Evolutionary conservation across 176 grass and related monocot species (phyloP).

Genomic region (Rhipidocladum racemiflorum): DNA sequence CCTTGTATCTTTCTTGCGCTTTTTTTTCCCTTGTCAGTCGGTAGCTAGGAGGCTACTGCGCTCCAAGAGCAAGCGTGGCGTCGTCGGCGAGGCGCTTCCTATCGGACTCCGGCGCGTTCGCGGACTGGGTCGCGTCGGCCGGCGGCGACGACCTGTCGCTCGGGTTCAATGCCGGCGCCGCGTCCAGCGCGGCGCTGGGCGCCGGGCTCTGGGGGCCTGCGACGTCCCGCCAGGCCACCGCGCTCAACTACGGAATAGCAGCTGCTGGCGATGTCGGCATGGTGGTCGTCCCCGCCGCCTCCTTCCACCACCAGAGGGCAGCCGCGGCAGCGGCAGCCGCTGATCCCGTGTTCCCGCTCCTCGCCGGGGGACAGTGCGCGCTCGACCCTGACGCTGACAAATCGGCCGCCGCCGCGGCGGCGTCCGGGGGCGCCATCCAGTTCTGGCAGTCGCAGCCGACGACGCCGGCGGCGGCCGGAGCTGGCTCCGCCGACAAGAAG

Average conservation of each 20-base stretch:
- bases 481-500: slow-evolving; percentile 46
- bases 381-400: slow-evolving; percentile 29
- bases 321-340: neutral
- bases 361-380: slow-evolving; percentile 58
- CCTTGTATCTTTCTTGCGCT: slow-evolving; percentile 24
- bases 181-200: neutral
- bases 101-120: slow-evolving; percentile 78
- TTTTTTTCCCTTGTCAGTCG: neutral
- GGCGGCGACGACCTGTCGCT: slow-evolving; percentile 75
- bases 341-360: slow-evolving; percentile 65
- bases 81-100: slow-evolving; percentile 73
- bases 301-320: slow-evolving; percentile 56
- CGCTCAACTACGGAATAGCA: slow-evolving; percentile 62
- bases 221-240: slow-evolving; percentile 34
- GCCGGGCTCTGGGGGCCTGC: slow-evolving; percentile 39
- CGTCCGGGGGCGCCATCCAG: slow-evolving; percentile 51
- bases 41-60: neutral
- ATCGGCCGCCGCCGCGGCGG: neutral
- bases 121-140: slow-evolving; percentile 68
- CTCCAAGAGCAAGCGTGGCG: slow-evolving; percentile 37
- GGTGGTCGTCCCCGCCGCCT: slow-evolving; percentile 54
- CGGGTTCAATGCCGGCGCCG: slow-evolving; percentile 76
- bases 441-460: slow-evolving; percentile 62
- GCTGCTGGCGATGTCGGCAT: slow-evolving; percentile 62
- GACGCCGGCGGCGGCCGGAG: neutral